A percentile compares a stretch with the other conserved stretches of the same genome.
Evolutionary conservation across 2,329 filamentous ascomycete species (phyloP).

Genomic region (Diaporthe sp.): DNA sequence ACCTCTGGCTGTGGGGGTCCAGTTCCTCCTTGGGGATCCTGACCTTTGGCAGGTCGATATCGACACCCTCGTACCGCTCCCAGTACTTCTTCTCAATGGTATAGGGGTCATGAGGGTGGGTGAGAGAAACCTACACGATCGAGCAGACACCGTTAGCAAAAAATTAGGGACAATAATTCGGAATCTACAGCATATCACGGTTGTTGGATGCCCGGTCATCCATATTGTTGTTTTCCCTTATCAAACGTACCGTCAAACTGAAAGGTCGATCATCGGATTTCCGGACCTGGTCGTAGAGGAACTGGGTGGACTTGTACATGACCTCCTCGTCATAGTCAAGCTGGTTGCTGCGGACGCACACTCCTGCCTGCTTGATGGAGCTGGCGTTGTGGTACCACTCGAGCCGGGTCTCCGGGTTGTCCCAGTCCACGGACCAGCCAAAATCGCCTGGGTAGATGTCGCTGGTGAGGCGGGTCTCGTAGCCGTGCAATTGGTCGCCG

Average conservation of each 20-base stretch:
- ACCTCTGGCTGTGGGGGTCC: slow-evolving; percentile 87
- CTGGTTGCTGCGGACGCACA: slow-evolving; percentile 92
- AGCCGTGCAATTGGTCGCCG: slow-evolving; percentile 93
- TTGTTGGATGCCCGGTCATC: not conserved
- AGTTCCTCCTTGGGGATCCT: slow-evolving; percentile 84
- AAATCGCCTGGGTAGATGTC: slow-evolving; percentile 97
- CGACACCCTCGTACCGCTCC: slow-evolving; percentile 90
- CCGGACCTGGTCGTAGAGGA: slow-evolving; percentile 91
- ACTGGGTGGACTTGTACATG: slow-evolving; percentile 91
- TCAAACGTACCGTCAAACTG: slow-evolving; percentile 76
- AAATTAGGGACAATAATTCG: slow-evolving; percentile 37
- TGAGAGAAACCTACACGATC: slow-evolving; percentile 77
- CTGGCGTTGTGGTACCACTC: slow-evolving; percentile 99
- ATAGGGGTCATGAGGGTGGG: slow-evolving; percentile 95
- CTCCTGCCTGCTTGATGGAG: slow-evolving; percentile 90
- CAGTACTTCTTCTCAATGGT: slow-evolving; percentile 95
- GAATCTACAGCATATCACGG: slow-evolving; percentile 14
- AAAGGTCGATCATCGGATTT: slow-evolving; percentile 83
- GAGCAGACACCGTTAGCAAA: slow-evolving; percentile 8
- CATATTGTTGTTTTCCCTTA: not conserved
- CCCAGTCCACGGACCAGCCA: slow-evolving; percentile 97
- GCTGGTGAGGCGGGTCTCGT: slow-evolving; percentile 91
- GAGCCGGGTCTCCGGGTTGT: slow-evolving; percentile 85
- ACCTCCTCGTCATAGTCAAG: slow-evolving; percentile 97
- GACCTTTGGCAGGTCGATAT: slow-evolving; percentile 86